Evolutionary conservation across 2,329 filamentous ascomycete genomes (phyloP), one percentile per base, ranked within the genome.

Genomic region (Neopestalotiopsis clavispora): DNA sequence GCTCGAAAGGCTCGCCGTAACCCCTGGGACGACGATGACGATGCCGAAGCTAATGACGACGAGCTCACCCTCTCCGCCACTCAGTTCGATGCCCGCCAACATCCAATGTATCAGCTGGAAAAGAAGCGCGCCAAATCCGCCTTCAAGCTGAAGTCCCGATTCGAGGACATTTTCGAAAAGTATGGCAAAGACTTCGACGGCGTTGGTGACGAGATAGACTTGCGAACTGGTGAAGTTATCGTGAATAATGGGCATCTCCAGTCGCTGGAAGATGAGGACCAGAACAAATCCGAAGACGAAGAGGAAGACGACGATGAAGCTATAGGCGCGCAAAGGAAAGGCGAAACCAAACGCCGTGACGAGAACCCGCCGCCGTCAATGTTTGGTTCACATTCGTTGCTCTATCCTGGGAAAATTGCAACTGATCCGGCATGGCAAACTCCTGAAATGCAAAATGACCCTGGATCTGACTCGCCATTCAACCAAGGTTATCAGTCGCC

Each of bases 151-250:
- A 95, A 96, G 78, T 91, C 90, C n/a, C 90, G 90, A 4, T 96
- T 97, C 78, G 94, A 97, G 77, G 84, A 89, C 68, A 97, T 98
- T 67, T 97, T 97, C 77, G 89, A 92, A 70, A 98, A 97, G 79
- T 98, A 97, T 78, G 90, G 87, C 66, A 90, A 86, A 72, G 92
- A 98, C 78, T 97, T 97, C 75, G 90, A 90, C 1, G 92, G 91
- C 4, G 86, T 95, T 65, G 94, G 92, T 67, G 95, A 98, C 79
- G 94, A 97, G 81, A 94, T 98, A 75, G 94, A 98, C 79, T 84
- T 97, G 68, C 84, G 85, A 64, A 95, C 93, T 0, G 94, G 94
- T 67, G 85, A 93, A 69, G 90, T 98, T 61, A 86, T 97, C n/a
- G 90, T 98, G 68, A 88, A 98, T 79, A 96, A 97, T 84, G 95